Evolutionary conservation across 345 rosid genomes (phyloP).

Genomic region (Luvunga scandens): DNA sequence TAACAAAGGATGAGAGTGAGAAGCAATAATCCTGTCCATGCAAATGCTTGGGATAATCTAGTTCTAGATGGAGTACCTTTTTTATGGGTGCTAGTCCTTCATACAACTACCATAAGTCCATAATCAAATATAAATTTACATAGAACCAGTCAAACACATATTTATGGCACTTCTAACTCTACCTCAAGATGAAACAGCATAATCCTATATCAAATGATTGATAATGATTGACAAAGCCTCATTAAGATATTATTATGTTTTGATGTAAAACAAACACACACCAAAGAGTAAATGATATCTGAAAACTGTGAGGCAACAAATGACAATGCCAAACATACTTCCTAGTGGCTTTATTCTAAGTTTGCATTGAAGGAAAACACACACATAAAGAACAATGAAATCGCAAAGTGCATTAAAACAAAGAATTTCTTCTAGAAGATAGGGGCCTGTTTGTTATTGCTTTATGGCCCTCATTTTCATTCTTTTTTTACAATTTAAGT

Average conservation of each 20-base stretch:
- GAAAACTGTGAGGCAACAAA: neutral
- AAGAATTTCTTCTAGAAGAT: neutral
- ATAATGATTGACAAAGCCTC: neutral
- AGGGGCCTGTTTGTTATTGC: no score
- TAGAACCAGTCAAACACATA: neutral
- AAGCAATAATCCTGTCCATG: neutral
- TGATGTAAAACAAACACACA: neutral
- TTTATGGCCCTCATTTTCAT: no score
- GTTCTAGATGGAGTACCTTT: neutral
- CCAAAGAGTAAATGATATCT: neutral
- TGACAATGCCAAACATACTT: neutral
- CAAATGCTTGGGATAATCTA: neutral
- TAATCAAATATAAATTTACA: neutral
- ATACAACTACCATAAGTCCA: neutral
- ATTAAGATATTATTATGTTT: neutral
- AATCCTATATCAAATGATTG: neutral
- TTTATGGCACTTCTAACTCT: neutral
- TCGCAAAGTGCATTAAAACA: neutral
- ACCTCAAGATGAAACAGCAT: neutral
- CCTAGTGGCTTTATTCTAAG: neutral
- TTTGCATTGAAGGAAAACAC: neutral
- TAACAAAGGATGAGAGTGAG: neutral
- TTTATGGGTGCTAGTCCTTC: neutral
- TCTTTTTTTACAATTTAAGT: no score
- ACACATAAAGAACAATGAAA: neutral